Evolutionary conservation across 495 filamentous ascomycete species (phyloP).

Genomic region (Xylaria flabelliformis): DNA sequence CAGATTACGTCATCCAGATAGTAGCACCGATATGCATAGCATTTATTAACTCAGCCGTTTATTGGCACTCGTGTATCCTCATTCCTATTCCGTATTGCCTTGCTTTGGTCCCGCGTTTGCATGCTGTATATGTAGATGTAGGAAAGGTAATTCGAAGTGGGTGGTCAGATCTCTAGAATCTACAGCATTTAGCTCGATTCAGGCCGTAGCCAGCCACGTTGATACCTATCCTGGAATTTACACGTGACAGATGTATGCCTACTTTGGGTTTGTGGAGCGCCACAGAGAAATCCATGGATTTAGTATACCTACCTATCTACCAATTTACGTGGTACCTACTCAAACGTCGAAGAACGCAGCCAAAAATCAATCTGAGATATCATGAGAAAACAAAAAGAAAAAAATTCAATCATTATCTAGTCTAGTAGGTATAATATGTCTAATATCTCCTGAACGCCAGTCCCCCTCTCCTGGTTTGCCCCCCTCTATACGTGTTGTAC

Average conservation of each 20-base stretch:
- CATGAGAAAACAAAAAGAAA: not conserved
- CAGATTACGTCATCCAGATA: not conserved
- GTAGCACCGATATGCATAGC: not conserved
- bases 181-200: not conserved
- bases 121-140: not conserved
- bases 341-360: not conserved
- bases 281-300: not conserved
- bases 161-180: constrained; percentile 21
- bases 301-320: too few relatives aligned
- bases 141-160: not conserved
- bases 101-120: not conserved
- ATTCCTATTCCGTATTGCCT: not conserved
- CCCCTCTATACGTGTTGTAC: constrained; percentile 6
- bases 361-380: not conserved
- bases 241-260: not conserved
- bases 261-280: not conserved
- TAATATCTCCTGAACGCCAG: not conserved
- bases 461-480: not conserved
- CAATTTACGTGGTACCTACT: too few relatives aligned
- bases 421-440: not conserved
- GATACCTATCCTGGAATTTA: constrained; percentile 1
- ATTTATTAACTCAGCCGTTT: not conserved
- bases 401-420: not conserved
- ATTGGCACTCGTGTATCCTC: not conserved
- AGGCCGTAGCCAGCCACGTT: not conserved